These are phyloP conservation scores for Musa troglodytarum DNA, from an alignment of 176 grass and related monocot species.

Conservation along the genomic window DNA sequence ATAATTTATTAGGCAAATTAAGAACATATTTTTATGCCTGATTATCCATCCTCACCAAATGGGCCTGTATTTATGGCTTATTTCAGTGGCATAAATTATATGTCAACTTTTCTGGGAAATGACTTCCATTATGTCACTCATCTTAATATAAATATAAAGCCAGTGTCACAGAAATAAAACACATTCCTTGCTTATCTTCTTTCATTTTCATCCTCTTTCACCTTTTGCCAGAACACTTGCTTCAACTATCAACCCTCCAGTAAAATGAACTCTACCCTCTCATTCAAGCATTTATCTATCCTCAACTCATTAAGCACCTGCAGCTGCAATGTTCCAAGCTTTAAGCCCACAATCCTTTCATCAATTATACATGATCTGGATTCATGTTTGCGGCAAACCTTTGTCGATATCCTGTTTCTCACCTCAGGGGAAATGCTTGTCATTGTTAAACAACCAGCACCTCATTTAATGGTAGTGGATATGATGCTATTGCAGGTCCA, in stretches of 20 bases:
- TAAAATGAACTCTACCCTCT: neutral
- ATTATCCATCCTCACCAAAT: neutral
- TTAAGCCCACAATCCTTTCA: no score
- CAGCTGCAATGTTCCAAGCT: no score
- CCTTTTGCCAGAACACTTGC: neutral
- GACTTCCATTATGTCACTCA: neutral
- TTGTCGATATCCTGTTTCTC: neutral
- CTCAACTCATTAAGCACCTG: neutral
- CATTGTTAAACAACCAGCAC: constrained; percentile 8
- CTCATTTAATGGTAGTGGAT: neutral
- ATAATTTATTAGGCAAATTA: neutral
- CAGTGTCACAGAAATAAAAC: neutral
- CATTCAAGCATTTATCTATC: neutral
- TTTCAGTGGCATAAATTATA: neutral
- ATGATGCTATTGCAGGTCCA: no score
- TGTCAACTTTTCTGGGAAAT: neutral
- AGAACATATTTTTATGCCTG: neutral
- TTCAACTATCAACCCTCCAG: neutral
- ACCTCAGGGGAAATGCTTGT: constrained; percentile 2
- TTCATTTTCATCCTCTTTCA: neutral
- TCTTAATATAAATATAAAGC: neutral
- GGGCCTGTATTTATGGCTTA: neutral
- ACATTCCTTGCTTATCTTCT: neutral
- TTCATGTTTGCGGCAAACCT: neutral
- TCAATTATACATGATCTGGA: neutral